A percentile compares a stretch with the other conserved stretches of the same genome.
These are phyloP conservation scores for Xylaria sp. DNA, from an alignment of 2,329 filamentous ascomycete species.

Conservation along the genomic window DNA sequence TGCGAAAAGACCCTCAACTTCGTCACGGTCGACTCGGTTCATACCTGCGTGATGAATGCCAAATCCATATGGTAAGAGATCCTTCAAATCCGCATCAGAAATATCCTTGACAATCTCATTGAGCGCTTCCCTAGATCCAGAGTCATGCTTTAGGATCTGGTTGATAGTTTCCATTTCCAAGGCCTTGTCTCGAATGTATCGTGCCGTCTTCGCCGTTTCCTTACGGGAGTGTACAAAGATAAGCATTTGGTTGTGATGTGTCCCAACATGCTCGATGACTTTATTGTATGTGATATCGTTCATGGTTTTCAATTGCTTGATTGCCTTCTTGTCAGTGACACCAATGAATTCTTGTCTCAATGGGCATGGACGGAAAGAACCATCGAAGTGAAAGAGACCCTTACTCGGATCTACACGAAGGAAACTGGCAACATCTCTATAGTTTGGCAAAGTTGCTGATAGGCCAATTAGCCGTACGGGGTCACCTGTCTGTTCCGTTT, in stretches of 20 bases:
- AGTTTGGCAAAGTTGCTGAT: slow-evolving; percentile 95
- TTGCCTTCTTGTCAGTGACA: slow-evolving; percentile 96
- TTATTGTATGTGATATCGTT: slow-evolving; percentile 99
- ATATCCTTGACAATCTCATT: slow-evolving; percentile 85
- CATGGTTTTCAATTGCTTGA: slow-evolving; percentile 99
- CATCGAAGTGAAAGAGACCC: slow-evolving; percentile 96
- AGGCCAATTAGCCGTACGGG: slow-evolving; percentile 91
- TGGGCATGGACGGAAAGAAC: slow-evolving; percentile 91
- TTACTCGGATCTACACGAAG: slow-evolving; percentile 87
- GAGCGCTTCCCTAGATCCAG: slow-evolving; percentile 88
- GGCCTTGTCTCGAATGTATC: slow-evolving; percentile 95
- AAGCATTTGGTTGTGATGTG: slow-evolving; percentile 95
- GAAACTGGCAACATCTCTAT: slow-evolving; percentile 95
- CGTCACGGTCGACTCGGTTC: slow-evolving; percentile 92
- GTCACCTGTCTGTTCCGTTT: slow-evolving; percentile 92
- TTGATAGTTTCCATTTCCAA: slow-evolving; percentile 97
- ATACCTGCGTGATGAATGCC: slow-evolving; percentile 99
- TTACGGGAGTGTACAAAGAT: slow-evolving; percentile 99
- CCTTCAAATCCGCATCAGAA: slow-evolving; percentile 88
- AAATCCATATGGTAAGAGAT: slow-evolving; percentile 94
- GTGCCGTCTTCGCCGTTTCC: slow-evolving; percentile 96
- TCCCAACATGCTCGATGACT: slow-evolving; percentile 94
- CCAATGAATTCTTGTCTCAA: slow-evolving; percentile 97
- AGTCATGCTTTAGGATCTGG: slow-evolving; percentile 92
- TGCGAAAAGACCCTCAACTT: slow-evolving; percentile 93